Conservation (phyloP, 2,329 filamentous ascomycete genomes). For the Monosporascus sp. region DNA sequence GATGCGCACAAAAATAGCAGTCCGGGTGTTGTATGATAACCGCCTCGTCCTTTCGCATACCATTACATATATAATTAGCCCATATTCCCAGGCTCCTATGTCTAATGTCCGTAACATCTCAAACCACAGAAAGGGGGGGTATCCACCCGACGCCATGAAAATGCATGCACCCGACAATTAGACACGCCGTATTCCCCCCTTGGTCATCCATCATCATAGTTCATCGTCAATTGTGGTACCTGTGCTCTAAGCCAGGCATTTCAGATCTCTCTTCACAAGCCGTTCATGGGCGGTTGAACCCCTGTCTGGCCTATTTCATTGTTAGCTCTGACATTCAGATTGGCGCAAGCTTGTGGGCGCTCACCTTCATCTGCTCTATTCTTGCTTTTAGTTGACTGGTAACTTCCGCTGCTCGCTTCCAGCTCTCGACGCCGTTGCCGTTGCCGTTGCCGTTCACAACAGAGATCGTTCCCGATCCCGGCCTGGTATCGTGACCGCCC, state of each 20-base stretch:
- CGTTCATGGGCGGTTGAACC: conserved; percentile 38
- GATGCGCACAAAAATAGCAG: no score
- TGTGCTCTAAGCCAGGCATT: background rate
- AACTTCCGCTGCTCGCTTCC: conserved; percentile 94
- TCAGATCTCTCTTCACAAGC: background rate
- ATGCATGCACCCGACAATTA: conserved; percentile 18
- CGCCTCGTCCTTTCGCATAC: no score
- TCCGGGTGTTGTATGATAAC: no score
- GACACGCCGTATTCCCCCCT: conserved; percentile 5
- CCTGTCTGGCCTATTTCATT: conserved; percentile 42
- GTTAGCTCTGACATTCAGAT: background rate
- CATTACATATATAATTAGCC: no score
- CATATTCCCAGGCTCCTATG: background rate
- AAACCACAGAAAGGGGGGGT: conserved; percentile 12
- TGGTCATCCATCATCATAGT: background rate
- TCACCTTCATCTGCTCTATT: conserved; percentile 96
- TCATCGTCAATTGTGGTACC: background rate
- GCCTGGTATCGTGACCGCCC: conserved; percentile 9
- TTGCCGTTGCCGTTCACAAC: conserved; percentile 2
- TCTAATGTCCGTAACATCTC: background rate
- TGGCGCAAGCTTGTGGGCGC: conserved; percentile 9
- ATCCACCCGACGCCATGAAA: conserved; percentile 24
- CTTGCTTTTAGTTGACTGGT: conserved; percentile 95
- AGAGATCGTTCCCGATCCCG: conserved; percentile 15
- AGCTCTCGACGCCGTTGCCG: conserved; percentile 72